phyloP scores from a whole-genome alignment of 1,284 basidiomycete species.

The Moesziomyces antarcticus region DNA sequence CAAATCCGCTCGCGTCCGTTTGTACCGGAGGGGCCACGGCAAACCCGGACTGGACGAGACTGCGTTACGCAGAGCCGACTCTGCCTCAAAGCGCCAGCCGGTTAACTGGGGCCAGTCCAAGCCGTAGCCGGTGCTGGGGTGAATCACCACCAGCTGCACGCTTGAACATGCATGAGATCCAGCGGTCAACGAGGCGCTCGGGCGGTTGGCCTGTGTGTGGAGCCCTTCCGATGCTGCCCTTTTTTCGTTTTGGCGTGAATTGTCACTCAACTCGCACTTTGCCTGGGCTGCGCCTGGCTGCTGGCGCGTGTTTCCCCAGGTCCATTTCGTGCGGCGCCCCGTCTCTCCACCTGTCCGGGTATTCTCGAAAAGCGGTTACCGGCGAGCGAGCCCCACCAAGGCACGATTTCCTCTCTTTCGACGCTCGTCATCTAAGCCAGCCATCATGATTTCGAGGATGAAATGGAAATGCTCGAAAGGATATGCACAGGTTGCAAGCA shows the following conservation, averaged over 20 bases:
- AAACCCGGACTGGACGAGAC: neutral
- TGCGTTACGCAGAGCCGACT: neutral
- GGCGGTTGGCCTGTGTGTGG: neutral
- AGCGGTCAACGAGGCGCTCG: too few relatives aligned
- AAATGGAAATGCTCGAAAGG: too few relatives aligned
- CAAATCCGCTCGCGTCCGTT: constrained; percentile 34
- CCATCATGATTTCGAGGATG: too few relatives aligned
- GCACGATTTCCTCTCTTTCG: neutral
- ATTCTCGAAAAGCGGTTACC: constrained; percentile 2
- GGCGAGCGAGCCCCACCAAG: neutral
- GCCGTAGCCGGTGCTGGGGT: constrained; percentile 3
- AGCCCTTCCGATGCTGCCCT: neutral
- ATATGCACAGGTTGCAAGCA: too few relatives aligned
- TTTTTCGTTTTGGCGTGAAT: neutral
- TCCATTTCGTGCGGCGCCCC: neutral
- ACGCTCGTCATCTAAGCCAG: neutral
- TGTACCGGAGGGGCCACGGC: neutral
- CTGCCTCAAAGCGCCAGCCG: neutral
- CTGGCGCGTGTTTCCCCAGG: neutral
- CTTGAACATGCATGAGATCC: too few relatives aligned
- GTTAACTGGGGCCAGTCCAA: neutral
- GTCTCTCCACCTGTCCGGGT: constrained; percentile 14
- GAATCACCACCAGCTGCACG: too few relatives aligned
- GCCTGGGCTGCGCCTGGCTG: neutral
- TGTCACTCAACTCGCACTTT: neutral